Conservation (phyloP, 1,139 yeast species). For the Kazachstania sp. region DNA sequence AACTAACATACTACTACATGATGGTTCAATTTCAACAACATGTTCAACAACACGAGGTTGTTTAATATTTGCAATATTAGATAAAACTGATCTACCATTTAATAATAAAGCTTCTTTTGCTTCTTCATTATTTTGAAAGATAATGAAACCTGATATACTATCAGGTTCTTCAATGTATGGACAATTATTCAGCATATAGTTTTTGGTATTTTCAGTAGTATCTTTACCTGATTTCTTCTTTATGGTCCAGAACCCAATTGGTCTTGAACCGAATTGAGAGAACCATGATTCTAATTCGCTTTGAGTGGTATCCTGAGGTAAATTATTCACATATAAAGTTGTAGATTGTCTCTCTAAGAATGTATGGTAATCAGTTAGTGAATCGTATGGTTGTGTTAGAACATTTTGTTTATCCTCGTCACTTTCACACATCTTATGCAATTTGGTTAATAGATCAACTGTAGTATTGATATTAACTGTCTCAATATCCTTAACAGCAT, state of each 20-base stretch:
- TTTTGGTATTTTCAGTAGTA: constrained; percentile 12
- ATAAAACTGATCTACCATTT: constrained; percentile 48
- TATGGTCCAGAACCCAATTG: constrained; percentile 84
- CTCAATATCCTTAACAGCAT: not conserved
- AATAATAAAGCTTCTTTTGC: constrained; percentile 68
- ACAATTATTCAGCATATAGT: constrained; percentile 21
- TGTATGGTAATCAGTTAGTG: constrained; percentile 57
- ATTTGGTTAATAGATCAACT: constrained; percentile 34
- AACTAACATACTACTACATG: constrained; percentile 68
- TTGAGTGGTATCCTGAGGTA: constrained; percentile 83
- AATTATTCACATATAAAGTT: constrained; percentile 66
- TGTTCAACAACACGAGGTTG: constrained; percentile 50
- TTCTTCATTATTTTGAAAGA: constrained; percentile 77
- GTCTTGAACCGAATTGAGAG: constrained; percentile 76
- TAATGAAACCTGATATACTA: constrained; percentile 68
- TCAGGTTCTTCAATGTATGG: constrained; percentile 31
- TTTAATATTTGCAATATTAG: constrained; percentile 29
- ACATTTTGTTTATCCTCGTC: constrained; percentile 46
- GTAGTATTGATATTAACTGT: constrained; percentile 9
- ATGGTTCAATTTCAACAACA: constrained; percentile 78
- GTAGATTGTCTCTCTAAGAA: constrained; percentile 68
- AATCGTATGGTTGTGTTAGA: constrained; percentile 66
- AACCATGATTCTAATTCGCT: constrained; percentile 89
- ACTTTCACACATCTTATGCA: constrained; percentile 50
- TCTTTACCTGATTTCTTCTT: constrained; percentile 34